Conservation (phyloP, 345 rosid genomes). For the Gossypioides kirkii region DNA sequence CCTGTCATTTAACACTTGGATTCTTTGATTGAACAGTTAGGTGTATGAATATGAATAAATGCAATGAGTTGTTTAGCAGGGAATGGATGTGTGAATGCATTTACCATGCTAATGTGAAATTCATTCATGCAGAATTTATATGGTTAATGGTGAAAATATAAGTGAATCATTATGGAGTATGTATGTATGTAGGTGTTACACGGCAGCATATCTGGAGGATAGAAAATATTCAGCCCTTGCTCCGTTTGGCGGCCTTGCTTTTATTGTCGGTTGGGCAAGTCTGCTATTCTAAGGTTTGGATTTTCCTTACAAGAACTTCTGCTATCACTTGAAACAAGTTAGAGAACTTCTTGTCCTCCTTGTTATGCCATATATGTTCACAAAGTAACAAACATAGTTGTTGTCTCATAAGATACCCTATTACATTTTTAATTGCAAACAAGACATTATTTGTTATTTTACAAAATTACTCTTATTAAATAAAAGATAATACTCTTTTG, state of each 20-base stretch:
- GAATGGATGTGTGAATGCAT: not conserved
- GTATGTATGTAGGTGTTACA: slow-evolving; percentile 74
- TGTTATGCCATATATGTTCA: not conserved
- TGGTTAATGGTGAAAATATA: not conserved
- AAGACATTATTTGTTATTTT: too few species aligned
- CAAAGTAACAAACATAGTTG: not conserved
- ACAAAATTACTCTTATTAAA: too few species aligned
- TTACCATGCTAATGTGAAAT: too few species aligned
- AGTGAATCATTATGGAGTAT: slow-evolving; percentile 2
- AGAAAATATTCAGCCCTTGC: slow-evolving; percentile 68
- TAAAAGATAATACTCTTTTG: too few species aligned
- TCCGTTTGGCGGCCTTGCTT: slow-evolving; percentile 88
- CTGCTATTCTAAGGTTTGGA: slow-evolving; percentile 48
- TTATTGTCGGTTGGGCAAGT: slow-evolving; percentile 83
- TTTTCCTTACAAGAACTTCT: not conserved
- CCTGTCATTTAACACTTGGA: not conserved
- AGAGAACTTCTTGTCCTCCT: not conserved
- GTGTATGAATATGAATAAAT: not conserved
- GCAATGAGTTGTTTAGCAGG: not conserved
- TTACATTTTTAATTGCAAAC: not conserved
- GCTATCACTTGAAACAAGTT: not conserved
- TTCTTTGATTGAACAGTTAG: not conserved
- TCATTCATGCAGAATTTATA: not conserved
- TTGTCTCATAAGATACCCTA: not conserved
- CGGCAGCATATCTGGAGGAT: slow-evolving; percentile 79